Percentiles rank a stretch among this genome's conserved stretches.
Conservation (phyloP, 2,329 filamentous ascomycete genomes). For the Scytalidium sp. region DNA sequence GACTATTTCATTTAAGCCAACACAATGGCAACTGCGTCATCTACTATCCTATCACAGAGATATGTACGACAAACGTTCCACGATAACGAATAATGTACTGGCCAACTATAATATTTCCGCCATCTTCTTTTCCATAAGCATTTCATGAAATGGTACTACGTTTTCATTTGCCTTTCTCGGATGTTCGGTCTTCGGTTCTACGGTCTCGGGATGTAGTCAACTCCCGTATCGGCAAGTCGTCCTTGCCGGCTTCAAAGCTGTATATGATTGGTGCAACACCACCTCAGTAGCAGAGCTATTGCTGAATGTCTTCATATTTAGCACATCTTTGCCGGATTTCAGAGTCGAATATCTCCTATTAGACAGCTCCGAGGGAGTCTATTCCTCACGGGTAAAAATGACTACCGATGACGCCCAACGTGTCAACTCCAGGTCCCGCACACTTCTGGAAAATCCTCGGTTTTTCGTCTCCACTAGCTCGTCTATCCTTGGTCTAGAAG, state of each 20-base stretch:
- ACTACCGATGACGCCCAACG: not conserved
- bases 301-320: not conserved
- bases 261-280: not conserved
- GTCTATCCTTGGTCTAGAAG: conserved; percentile 7
- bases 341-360: not conserved
- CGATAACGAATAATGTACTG: not conserved
- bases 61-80: not conserved
- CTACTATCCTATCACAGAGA: not conserved
- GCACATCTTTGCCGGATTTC: not conserved
- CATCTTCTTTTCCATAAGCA: not conserved
- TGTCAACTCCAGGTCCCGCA: not conserved
- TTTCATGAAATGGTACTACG: not conserved
- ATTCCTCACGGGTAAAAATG: not conserved
- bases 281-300: not conserved
- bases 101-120: not conserved
- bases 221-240: not conserved
- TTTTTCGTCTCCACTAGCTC: not conserved
- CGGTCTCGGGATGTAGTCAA: not conserved
- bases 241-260: not conserved
- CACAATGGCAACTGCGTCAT: not conserved
- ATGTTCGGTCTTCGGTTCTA: not conserved
- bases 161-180: not conserved
- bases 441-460: not conserved
- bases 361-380: no score
- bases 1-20: not conserved